A percentile compares a stretch with the other conserved stretches of the same genome.
These are phyloP conservation scores for Flueggea neowawraea DNA, from an alignment of 441 rosid species.

Conservation along the genomic window DNA sequence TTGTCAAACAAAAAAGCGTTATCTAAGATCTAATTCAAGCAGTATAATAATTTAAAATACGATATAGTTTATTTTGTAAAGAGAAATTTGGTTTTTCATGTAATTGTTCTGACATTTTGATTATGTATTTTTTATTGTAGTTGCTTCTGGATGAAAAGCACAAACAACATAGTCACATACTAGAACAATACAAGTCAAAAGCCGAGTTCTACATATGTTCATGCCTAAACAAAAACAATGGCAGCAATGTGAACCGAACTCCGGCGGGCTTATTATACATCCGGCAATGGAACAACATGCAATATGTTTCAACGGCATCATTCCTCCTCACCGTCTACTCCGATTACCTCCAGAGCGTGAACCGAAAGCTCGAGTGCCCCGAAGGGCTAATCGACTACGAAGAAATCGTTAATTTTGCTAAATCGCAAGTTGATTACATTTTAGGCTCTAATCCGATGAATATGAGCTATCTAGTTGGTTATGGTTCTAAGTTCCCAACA, in stretches of 20 bases:
- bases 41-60: too few species aligned
- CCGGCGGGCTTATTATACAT: constrained; percentile 80
- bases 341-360: constrained; percentile 39
- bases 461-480: constrained; percentile 88
- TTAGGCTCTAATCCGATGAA: constrained; percentile 85
- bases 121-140: constrained; percentile 26
- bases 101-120: too few species aligned
- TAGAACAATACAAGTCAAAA: constrained; percentile 61
- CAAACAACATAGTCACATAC: constrained; percentile 33
- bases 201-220: constrained; percentile 88
- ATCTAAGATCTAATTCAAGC: too few species aligned
- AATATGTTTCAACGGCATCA: constrained; percentile 76
- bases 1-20: too few species aligned
- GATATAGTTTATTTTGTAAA: too few species aligned
- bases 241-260: constrained; percentile 52
- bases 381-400: constrained; percentile 37
- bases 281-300: constrained; percentile 98
- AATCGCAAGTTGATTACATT: constrained; percentile 81
- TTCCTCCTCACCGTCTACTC: constrained; percentile 84
- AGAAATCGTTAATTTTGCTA: constrained; percentile 57
- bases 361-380: constrained; percentile 42
- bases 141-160: constrained; percentile 50
- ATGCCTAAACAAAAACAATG: constrained; percentile 65
- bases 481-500: constrained; percentile 61
- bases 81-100: too few species aligned